Conservation (phyloP, 257 asterid species). For the Plectranthus barbatus region DNA sequence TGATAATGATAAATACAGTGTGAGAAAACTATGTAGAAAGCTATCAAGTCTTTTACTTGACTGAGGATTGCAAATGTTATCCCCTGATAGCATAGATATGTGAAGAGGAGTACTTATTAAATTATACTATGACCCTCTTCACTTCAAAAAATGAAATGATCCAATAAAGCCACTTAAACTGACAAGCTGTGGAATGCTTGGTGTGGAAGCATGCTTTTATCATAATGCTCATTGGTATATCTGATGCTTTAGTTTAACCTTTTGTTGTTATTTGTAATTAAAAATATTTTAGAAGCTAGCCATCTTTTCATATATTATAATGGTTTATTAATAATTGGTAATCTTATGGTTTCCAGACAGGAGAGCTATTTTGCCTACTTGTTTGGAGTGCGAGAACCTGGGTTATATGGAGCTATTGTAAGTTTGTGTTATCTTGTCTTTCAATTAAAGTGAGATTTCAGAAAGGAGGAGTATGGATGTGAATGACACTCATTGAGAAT, state of each 20-base stretch:
- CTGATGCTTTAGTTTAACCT: not conserved
- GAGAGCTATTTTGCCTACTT: slow-evolving; percentile 96
- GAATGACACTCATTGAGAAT: not conserved
- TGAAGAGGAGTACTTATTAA: not conserved
- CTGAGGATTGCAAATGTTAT: not conserved
- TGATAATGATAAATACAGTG: not conserved
- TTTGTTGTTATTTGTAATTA: not conserved
- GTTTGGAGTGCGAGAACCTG: slow-evolving; percentile 97
- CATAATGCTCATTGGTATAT: not conserved
- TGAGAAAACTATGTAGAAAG: not conserved
- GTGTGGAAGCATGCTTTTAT: not conserved
- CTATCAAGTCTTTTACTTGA: not conserved
- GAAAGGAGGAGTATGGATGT: not conserved
- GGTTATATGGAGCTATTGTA: slow-evolving; percentile 91
- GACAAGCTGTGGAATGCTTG: slow-evolving; percentile 1
- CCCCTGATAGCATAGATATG: not conserved
- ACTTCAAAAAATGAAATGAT: not conserved
- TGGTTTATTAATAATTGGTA: slow-evolving; percentile 13
- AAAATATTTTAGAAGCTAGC: slow-evolving; percentile 1
- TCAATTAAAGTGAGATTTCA: slow-evolving; percentile 5
- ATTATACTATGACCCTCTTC: not conserved
- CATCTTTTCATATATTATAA: slow-evolving; percentile 2
- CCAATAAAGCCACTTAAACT: not conserved
- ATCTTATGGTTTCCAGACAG: slow-evolving; percentile 48
- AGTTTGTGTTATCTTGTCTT: slow-evolving; percentile 27